These are phyloP conservation scores for Tripterygium wilfordii DNA, from an alignment of 177 flowering plant genomes.

Conservation along the genomic window DNA sequence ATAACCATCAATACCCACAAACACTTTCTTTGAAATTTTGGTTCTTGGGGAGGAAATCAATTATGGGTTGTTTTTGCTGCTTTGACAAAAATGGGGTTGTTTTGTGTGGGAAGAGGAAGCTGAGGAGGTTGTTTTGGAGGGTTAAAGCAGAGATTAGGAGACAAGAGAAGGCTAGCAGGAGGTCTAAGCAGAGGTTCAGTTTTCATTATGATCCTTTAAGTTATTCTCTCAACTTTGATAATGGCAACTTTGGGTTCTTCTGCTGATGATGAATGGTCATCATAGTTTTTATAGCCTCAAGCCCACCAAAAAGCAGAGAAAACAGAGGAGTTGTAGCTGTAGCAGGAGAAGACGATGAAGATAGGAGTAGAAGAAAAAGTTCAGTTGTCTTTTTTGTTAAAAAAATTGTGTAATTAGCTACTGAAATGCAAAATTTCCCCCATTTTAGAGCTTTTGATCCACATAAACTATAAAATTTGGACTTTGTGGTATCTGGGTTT, in stretches of 20 bases:
- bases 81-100: constrained; percentile 14
- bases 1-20: background rate
- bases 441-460: too few species aligned
- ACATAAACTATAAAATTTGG: too few species aligned
- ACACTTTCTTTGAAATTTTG: background rate
- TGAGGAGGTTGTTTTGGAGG: constrained; percentile 30
- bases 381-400: too few species aligned
- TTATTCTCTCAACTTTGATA: constrained; percentile 33
- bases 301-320: too few species aligned
- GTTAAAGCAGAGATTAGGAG: constrained; percentile 26
- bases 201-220: constrained; percentile 32
- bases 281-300: too few species aligned
- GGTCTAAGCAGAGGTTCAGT: constrained; percentile 15
- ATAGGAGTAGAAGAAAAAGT: too few species aligned
- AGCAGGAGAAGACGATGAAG: too few species aligned
- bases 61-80: constrained; percentile 5
- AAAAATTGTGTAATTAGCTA: too few species aligned
- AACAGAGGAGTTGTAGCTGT: too few species aligned
- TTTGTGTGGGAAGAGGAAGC: constrained; percentile 25
- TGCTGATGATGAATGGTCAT: constrained; percentile 16
- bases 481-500: too few species aligned
- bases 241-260: constrained; percentile 28
- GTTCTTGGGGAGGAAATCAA: background rate
- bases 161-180: constrained; percentile 6
- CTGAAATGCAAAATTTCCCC: too few species aligned